Conservation (phyloP, 1,284 basidiomycete genomes). For the Stygiomarasmius scandens region DNA sequence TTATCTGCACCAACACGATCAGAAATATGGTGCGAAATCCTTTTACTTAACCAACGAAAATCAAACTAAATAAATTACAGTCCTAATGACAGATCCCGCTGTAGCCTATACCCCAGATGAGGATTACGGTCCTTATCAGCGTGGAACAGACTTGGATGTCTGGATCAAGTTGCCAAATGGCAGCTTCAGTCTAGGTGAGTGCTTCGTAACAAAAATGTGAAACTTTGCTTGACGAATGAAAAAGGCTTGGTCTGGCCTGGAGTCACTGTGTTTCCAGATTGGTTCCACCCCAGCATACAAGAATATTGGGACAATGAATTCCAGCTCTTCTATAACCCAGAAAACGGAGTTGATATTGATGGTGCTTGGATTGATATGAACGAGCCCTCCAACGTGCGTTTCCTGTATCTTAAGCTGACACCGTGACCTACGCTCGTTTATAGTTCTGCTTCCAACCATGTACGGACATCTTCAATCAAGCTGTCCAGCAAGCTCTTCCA, state of each 20-base stretch:
- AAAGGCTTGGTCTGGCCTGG: too few relatives aligned
- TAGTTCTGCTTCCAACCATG: constrained; percentile 66
- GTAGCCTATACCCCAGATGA: constrained; percentile 53
- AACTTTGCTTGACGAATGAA: too few relatives aligned
- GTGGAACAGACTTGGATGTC: constrained; percentile 55
- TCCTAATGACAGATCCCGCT: constrained; percentile 79
- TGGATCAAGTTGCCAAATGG: constrained; percentile 69
- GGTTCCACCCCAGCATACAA: constrained; percentile 61
- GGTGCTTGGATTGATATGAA: constrained; percentile 79
- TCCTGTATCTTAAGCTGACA: not conserved
- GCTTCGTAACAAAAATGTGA: too few relatives aligned
- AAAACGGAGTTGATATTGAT: constrained; percentile 64
- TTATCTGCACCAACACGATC: constrained; percentile 59
- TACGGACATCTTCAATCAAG: constrained; percentile 58
- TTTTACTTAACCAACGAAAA: not conserved
- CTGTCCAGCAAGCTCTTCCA: constrained; percentile 50
- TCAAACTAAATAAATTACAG: constrained; percentile 30
- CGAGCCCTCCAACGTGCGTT: constrained; percentile 60
- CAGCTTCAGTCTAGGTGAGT: constrained; percentile 57
- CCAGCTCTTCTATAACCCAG: constrained; percentile 56
- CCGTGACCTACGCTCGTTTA: not conserved
- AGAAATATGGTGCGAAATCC: constrained; percentile 52
- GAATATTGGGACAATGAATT: constrained; percentile 70
- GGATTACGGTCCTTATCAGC: constrained; percentile 57
- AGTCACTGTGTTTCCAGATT: too few relatives aligned